phyloP scores from a whole-genome alignment of 2,329 filamentous ascomycete species.

The Pseudomassariella vexata region DNA sequence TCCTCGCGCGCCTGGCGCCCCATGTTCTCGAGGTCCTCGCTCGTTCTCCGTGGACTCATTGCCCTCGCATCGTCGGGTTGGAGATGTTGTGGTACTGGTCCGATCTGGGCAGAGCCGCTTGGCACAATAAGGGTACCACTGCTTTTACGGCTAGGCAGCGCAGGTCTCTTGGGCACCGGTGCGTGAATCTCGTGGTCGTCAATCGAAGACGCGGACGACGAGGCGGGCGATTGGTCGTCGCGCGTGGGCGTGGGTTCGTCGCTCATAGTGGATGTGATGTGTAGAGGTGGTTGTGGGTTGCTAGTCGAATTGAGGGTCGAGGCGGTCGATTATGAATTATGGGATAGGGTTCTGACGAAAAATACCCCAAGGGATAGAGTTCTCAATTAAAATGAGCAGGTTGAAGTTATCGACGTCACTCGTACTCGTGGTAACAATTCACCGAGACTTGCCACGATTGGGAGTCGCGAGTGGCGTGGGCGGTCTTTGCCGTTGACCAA shows the following conservation, averaged over 20 bases:
- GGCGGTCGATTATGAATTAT: too few species aligned
- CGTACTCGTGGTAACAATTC: too few species aligned
- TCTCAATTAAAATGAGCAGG: neutral
- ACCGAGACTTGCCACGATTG: too few species aligned
- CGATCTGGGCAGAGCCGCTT: slow-evolving; percentile 67
- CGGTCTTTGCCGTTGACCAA: neutral
- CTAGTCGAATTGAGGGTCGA: neutral
- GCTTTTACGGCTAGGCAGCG: slow-evolving; percentile 67
- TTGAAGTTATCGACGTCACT: neutral
- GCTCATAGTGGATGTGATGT: neutral
- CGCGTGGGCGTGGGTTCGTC: slow-evolving; percentile 1
- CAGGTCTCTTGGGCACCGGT: slow-evolving; percentile 54
- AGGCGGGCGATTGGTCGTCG: slow-evolving; percentile 3
- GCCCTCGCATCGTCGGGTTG: slow-evolving; percentile 84
- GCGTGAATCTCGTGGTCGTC: slow-evolving; percentile 35
- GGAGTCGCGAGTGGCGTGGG: neutral
- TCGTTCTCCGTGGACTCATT: slow-evolving; percentile 90
- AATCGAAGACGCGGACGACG: slow-evolving; percentile 2
- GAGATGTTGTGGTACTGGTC: slow-evolving; percentile 67
- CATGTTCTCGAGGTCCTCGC: slow-evolving; percentile 82
- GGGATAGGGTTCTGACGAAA: neutral
- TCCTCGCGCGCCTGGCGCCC: slow-evolving; percentile 73
- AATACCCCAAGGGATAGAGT: neutral
- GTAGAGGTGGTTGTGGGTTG: neutral
- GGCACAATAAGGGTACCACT: slow-evolving; percentile 80